Evolutionary conservation across 2,329 filamentous ascomycete species (phyloP), one percentile per base, ranked within the genome.

Genomic region (Chalaropsis ovoidea): DNA sequence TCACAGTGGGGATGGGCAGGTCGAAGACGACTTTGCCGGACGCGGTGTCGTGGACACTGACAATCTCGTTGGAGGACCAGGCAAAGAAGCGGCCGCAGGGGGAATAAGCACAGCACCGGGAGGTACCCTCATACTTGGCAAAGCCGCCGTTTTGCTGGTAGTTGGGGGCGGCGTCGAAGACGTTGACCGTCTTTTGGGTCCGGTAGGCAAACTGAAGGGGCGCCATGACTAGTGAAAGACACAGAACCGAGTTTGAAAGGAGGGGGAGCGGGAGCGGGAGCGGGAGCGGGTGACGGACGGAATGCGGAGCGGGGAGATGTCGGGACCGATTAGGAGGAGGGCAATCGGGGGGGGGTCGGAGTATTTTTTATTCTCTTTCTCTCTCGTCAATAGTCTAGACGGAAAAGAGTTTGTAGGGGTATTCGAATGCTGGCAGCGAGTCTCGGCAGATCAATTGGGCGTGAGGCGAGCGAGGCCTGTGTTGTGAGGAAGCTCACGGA

Each of bases 151-250:
- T 82, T 74, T 87, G 79, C 76, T 89, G 84, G 79, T 99, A 99
- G 74, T 87, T 84, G 68, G 94, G 94, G 71, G 86, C 89, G 73
- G 91, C 90, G 80, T 97, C 89, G 78, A 95, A 85, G 77, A 97
- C 82, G 73, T 92, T 92, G 80, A 99, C 92, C 77, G 86, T 87
- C 86, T 96, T 97, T 78, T 92, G 88, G 77, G 94, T 96, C 79
- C 94, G 90, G 83, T 89, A 96, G 78, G 90, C 90, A 86, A 96
- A 89, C 85, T 96, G 93, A 79, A 93, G 88, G 74, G 89, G 86
- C 81, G 90, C 89, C 91, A 96, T 96, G 84, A 86, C 89, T 91
- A 91, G 84, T 86, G 75, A 90, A 91, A 91, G 88, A 82, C 87
- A 90, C 88, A 88, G 86, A 73, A 71, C 68, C 69, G 72, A 71